phyloP scores from a whole-genome alignment of 345 rosid species.

The Laguncularia racemosa region DNA sequence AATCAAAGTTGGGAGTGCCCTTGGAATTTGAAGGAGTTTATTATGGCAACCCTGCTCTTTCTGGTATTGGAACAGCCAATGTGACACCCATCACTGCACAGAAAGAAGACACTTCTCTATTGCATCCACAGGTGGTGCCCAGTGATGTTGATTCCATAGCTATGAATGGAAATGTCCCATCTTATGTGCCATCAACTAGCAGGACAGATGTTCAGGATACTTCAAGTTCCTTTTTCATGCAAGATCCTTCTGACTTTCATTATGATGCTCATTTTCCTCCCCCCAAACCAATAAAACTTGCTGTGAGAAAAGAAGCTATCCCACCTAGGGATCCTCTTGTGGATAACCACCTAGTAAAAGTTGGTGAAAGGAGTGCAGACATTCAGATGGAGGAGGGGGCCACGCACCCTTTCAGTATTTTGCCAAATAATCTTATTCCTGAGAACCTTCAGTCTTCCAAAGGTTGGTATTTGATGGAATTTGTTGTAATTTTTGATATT shows the following conservation, averaged over 20 bases:
- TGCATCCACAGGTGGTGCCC: constrained; percentile 22
- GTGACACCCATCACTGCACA: constrained; percentile 21
- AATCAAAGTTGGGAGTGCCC: constrained; percentile 26
- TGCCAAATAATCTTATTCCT: constrained; percentile 20
- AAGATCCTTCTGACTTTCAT: constrained; percentile 58
- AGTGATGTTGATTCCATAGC: constrained; percentile 20
- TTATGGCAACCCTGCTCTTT: constrained; percentile 18
- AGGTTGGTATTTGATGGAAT: constrained; percentile 25
- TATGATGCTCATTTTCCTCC: constrained; percentile 46
- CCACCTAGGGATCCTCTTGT: constrained; percentile 32
- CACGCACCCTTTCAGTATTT: constrained; percentile 19
- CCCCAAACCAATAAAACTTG: constrained; percentile 50
- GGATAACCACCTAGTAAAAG: constrained; percentile 22
- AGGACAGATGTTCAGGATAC: constrained; percentile 30
- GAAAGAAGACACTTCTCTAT: constrained; percentile 20
- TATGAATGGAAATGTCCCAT: constrained; percentile 10
- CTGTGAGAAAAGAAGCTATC: constrained; percentile 26
- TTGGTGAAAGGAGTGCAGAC: constrained; percentile 18
- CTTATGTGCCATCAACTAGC: constrained; percentile 16
- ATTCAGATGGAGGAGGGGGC: constrained; percentile 22
- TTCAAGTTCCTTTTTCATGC: constrained; percentile 54
- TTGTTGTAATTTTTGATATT: neutral
- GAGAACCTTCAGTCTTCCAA: constrained; percentile 27
- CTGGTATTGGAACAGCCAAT: constrained; percentile 20
- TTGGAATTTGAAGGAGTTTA: constrained; percentile 32